Evolutionary conservation across 1,284 basidiomycete genomes (phyloP), one percentile per base, ranked within the genome.

Genomic region (Moesziomyces antarcticus): DNA sequence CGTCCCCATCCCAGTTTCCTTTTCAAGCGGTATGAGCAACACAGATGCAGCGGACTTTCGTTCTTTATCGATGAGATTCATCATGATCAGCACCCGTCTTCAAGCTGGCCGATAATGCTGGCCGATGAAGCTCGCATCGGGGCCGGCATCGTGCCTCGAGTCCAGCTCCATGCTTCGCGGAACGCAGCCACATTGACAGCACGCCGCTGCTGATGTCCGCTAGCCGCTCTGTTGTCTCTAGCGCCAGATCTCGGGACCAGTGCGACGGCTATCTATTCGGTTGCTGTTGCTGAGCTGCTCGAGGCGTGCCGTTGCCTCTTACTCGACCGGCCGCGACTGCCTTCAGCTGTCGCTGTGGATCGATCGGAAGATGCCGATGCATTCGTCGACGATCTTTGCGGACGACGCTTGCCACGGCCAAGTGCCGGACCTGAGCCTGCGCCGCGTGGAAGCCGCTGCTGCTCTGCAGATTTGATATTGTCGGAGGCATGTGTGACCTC

Each of bases 231-330:
- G 30, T 13, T 8, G 13, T 33, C 30, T 13, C 30, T 13, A 11
- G 10, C 30, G 16, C 37, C 37, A 1, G 16, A 40, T n/a, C 11
- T 37, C 16, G 35, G 13, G 35, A 14, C 14, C 16, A 30, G 5
- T 20, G 33, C 27, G 11, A 44, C 27, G 16, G 20, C 9, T 3
- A 18, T 20, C 52, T 61, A 50, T 18, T 50, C 59, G 16, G 59
- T 50, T 43, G 45, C 48, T 6, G 52, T 45, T 5, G 52, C 47
- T 3, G 59, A 61, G 11, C 42, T n/a, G 35, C 40, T 35, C 1
- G 52, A 61, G 30, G n/a, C 30, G 2, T 25, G 9, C 21, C 59
- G 46, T 10, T 18, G 59, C 43, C 52, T 55, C n/a, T 55, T 61
- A 20, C 35, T 61, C 9, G 24, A 13, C 7, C 22, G 24, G 2